These are phyloP conservation scores for Knufia petricola DNA, from an alignment of 2,329 filamentous ascomycete genomes.

Conservation along the genomic window DNA sequence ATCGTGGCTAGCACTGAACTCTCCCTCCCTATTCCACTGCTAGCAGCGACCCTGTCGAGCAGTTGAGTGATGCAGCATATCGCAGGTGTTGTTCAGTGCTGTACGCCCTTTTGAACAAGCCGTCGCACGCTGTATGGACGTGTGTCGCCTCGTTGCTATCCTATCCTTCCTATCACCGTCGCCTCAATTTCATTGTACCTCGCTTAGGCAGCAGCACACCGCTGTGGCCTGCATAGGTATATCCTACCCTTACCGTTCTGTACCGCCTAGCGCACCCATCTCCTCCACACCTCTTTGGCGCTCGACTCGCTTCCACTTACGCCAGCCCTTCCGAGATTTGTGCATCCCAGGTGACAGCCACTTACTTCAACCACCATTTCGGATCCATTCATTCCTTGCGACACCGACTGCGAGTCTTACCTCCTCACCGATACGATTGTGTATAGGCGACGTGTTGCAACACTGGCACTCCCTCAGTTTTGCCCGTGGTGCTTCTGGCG, in stretches of 20 bases:
- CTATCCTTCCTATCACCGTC: not conserved
- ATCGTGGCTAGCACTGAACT: not conserved
- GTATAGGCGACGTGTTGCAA: not conserved
- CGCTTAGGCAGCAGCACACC: not conserved
- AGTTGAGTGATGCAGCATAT: too few relatives aligned
- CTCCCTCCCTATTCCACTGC: not conserved
- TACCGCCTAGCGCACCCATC: not conserved
- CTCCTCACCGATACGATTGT: not conserved
- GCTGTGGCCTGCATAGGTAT: not conserved
- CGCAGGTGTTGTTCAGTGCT: too few relatives aligned
- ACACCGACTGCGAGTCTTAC: not conserved
- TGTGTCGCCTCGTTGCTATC: not conserved
- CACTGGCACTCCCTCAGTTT: slow-evolving; percentile 8
- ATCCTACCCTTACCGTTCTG: not conserved
- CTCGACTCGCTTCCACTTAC: not conserved
- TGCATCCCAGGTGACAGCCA: not conserved
- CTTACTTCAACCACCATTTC: not conserved
- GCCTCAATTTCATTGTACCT: not conserved
- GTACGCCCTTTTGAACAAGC: not conserved
- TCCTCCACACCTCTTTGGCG: not conserved
- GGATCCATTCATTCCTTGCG: too few relatives aligned
- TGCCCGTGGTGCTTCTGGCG: slow-evolving; percentile 8
- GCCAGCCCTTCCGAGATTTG: not conserved
- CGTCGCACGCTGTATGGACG: not conserved
- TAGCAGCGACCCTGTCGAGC: too few relatives aligned